These are phyloP conservation scores for Pezicula carpinea DNA, from an alignment of 2,329 filamentous ascomycete species.

Conservation along the genomic window DNA sequence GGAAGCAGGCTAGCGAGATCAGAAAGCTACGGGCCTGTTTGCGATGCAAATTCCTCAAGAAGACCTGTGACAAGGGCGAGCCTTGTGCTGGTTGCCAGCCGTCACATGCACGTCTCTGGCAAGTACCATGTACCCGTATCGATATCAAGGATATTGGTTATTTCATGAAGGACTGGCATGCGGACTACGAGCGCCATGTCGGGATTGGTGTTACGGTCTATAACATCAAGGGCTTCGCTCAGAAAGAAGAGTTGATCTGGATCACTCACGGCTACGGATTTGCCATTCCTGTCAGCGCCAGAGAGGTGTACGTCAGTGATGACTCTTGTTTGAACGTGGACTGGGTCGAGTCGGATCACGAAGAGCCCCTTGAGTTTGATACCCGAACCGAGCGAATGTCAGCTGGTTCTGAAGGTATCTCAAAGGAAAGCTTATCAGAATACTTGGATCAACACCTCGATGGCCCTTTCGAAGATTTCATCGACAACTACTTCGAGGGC, in stretches of 20 bases:
- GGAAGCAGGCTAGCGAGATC: conserved; percentile 95
- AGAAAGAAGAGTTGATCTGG: conserved; percentile 71
- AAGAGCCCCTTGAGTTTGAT: conserved; percentile 76
- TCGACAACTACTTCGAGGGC: conserved; percentile 94
- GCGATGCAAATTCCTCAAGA: conserved; percentile 97
- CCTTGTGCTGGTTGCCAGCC: conserved; percentile 94
- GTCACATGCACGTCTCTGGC: conserved; percentile 92
- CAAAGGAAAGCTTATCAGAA: conserved; percentile 73
- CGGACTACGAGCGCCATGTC: conserved; percentile 89
- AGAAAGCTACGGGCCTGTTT: conserved; percentile 90
- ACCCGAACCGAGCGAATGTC: conserved; percentile 84
- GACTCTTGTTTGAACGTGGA: conserved; percentile 90
- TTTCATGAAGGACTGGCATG: conserved; percentile 99
- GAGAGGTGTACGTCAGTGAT: conserved; percentile 87
- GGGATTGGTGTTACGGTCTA: conserved; percentile 83
- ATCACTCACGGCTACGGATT: conserved; percentile 96
- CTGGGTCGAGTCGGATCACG: conserved; percentile 80
- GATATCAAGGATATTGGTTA: conserved; percentile 98
- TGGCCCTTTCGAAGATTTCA: conserved; percentile 84
- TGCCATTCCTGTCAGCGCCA: conserved; percentile 85
- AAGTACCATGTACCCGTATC: conserved; percentile 94
- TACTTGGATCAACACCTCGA: conserved; percentile 96
- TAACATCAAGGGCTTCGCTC: conserved; percentile 83
- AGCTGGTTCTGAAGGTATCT: conserved; percentile 84
- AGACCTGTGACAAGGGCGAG: conserved; percentile 97